Conservation (phyloP, 2,329 filamentous ascomycete species). For the Venturia carpophila region DNA sequence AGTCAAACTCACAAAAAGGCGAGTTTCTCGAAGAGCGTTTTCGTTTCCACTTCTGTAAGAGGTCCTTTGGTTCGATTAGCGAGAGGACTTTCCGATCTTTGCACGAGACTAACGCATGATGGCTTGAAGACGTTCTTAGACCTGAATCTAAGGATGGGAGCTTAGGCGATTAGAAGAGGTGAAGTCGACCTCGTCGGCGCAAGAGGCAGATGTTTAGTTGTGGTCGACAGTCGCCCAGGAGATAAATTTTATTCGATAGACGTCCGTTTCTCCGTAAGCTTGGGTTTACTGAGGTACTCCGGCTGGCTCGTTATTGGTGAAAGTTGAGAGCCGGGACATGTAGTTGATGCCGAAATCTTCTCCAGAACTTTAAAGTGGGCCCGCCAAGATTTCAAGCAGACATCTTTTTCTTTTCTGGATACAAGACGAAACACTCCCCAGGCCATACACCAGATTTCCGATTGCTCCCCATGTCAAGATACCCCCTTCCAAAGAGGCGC, state of each 20-base stretch:
- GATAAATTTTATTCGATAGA: neutral
- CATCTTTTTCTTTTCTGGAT: neutral
- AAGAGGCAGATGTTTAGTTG: neutral
- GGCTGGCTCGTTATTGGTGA: too few relatives aligned
- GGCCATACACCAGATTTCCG: neutral
- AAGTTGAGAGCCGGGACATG: too few relatives aligned
- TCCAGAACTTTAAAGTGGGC: conserved; percentile 41
- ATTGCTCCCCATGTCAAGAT: conserved; percentile 27
- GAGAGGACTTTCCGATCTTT: too few relatives aligned
- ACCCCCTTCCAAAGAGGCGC: conserved; percentile 31
- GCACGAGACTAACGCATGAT: neutral
- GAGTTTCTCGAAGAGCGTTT: neutral
- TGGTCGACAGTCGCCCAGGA: neutral
- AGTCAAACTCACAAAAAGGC: neutral
- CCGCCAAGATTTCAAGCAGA: conserved; percentile 37
- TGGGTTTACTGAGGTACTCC: too few relatives aligned
- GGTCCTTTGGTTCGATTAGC: neutral
- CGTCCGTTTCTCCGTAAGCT: neutral
- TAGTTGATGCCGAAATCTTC: too few relatives aligned
- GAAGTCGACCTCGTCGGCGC: neutral
- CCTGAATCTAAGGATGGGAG: neutral
- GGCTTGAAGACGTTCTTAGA: neutral
- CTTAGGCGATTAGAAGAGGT: neutral
- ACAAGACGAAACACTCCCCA: neutral
- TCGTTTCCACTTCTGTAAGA: neutral